Conservation (phyloP, 192 early-diverging fungal genomes). For the Umbelopsis sp. region DNA sequence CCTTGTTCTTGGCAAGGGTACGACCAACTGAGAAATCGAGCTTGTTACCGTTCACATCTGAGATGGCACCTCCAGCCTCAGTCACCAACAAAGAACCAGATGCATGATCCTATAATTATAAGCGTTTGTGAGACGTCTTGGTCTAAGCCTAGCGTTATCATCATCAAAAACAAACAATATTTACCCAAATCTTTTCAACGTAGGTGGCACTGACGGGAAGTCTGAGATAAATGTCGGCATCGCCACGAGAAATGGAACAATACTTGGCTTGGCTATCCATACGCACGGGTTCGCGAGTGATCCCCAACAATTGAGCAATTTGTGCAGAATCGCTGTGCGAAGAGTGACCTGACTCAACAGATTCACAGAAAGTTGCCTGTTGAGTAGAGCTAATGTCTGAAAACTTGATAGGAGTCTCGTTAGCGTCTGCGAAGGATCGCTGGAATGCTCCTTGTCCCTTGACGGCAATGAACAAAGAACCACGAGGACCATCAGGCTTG, state of each 20-base stretch:
- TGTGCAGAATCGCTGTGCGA: slow-evolving; percentile 77
- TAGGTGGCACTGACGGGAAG: slow-evolving; percentile 80
- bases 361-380: slow-evolving; percentile 90
- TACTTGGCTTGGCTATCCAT: slow-evolving; percentile 99
- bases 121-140: too few relatives aligned
- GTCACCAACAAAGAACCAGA: slow-evolving; percentile 86
- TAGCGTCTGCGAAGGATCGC: slow-evolving; percentile 56
- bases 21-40: slow-evolving; percentile 91
- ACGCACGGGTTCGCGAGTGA: slow-evolving; percentile 75
- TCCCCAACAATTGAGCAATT: slow-evolving; percentile 82
- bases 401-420: slow-evolving; percentile 69
- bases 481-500: slow-evolving; percentile 66
- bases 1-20: slow-evolving; percentile 81
- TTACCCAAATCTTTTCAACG: slow-evolving; percentile 97
- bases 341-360: slow-evolving; percentile 90
- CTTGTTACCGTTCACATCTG: slow-evolving; percentile 79
- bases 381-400: slow-evolving; percentile 48
- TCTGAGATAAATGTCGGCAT: slow-evolving; percentile 92
- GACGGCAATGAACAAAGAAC: slow-evolving; percentile 85
- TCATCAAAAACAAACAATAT: background rate
- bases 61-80: slow-evolving; percentile 91
- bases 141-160: too few relatives aligned
- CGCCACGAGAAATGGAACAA: slow-evolving; percentile 84
- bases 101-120: slow-evolving; percentile 79
- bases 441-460: slow-evolving; percentile 90